Evolutionary conservation across 75 land plant species (phyloP).

Genomic region (Pinus tabuliformis): DNA sequence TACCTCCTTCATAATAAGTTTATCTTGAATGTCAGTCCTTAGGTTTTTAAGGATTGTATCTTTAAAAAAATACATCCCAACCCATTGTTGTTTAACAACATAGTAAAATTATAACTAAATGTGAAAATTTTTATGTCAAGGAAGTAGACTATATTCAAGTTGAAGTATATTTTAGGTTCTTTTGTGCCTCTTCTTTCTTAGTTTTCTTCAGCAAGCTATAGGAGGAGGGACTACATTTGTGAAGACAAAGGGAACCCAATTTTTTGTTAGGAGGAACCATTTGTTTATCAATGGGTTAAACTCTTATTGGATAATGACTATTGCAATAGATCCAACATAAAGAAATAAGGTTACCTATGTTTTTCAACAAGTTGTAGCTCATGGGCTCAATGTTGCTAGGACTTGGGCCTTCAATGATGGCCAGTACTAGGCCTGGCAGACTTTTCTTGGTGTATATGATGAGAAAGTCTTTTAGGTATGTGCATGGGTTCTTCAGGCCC

Average conservation of each 20-base stretch:
- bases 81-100: too few relatives aligned
- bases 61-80: too few relatives aligned
- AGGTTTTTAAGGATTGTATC: too few relatives aligned
- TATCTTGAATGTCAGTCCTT: too few relatives aligned
- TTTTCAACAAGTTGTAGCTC: slow-evolving; percentile 37
- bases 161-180: too few relatives aligned
- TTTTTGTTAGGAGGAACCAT: slow-evolving; percentile 44
- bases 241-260: slow-evolving; percentile 31
- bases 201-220: slow-evolving; percentile 9
- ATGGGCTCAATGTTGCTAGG: slow-evolving; percentile 58
- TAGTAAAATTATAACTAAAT: too few relatives aligned
- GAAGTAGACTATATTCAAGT: too few relatives aligned
- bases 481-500: slow-evolving; percentile 13
- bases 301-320: slow-evolving; percentile 77
- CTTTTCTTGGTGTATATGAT: slow-evolving; percentile 61
- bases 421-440: slow-evolving; percentile 36
- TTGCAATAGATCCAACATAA: slow-evolving; percentile 41
- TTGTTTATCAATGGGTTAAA: slow-evolving; percentile 75
- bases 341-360: slow-evolving; percentile 43
- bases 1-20: too few relatives aligned
- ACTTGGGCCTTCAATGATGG: slow-evolving; percentile 93
- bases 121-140: too few relatives aligned
- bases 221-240: slow-evolving; percentile 30
- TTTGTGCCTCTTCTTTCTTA: neutral
- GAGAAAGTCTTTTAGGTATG: slow-evolving; percentile 61